Evolutionary conservation across 129 eudicot genomes (phyloP).

Genomic region (Mikania micrantha): DNA sequence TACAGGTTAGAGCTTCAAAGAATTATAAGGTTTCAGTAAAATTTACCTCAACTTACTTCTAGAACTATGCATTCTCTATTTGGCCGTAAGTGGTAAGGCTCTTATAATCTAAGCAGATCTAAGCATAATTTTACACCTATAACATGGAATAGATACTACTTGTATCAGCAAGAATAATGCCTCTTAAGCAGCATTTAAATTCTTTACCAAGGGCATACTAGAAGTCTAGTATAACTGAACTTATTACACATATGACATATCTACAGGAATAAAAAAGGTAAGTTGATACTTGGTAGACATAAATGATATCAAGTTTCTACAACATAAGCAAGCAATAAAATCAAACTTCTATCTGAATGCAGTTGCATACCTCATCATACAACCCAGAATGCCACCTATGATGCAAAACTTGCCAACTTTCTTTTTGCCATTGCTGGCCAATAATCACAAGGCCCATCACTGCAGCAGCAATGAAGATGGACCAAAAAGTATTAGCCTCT

Average conservation of each 20-base stretch:
- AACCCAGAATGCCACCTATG: slow-evolving; percentile 49
- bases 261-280: neutral
- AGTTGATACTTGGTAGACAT: neutral
- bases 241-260: slow-evolving; percentile 6
- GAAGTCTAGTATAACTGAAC: neutral
- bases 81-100: neutral
- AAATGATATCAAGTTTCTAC: neutral
- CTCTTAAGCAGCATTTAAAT: neutral
- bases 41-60: neutral
- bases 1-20: neutral
- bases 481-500: slow-evolving; percentile 71
- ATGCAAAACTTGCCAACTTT: slow-evolving; percentile 71
- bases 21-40: neutral
- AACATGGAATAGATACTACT: slow-evolving; percentile 9
- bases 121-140: neutral
- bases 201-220: neutral
- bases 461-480: slow-evolving; percentile 82
- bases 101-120: neutral
- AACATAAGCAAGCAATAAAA: neutral
- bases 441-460: slow-evolving; percentile 82
- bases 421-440: slow-evolving; percentile 80
- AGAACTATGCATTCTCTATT: neutral
- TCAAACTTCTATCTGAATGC: neutral
- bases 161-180: neutral
- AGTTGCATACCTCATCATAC: slow-evolving; percentile 56